phyloP scores from a whole-genome alignment of 2,329 filamentous ascomycete genomes.

The Lasiodiplodia sp. region DNA sequence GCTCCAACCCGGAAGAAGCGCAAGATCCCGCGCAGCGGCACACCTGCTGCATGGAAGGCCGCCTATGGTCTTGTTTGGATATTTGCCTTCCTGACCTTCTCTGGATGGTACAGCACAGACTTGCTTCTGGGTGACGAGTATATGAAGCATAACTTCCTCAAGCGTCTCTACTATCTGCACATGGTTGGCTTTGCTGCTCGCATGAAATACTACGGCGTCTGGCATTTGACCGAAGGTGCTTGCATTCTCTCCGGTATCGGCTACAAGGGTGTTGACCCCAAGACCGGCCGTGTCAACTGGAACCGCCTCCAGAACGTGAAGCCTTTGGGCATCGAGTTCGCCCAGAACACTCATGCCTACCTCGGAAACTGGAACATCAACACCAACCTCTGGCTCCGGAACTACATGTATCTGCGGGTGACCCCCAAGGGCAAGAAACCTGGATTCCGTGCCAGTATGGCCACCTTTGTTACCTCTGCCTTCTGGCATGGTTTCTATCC shows the following conservation, averaged over 20 bases:
- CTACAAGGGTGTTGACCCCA: constrained; percentile 89
- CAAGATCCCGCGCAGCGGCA: constrained; percentile 89
- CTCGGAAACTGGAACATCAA: constrained; percentile 98
- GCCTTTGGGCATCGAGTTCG: constrained; percentile 83
- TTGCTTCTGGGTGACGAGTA: constrained; percentile 72
- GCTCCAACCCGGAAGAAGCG: constrained; percentile 88
- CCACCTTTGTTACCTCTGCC: constrained; percentile 92
- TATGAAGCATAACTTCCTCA: constrained; percentile 71
- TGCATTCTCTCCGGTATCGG: constrained; percentile 94
- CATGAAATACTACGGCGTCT: constrained; percentile 96
- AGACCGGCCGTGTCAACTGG: constrained; percentile 86
- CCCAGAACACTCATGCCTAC: constrained; percentile 92
- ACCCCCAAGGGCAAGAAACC: constrained; percentile 96
- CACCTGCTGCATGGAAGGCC: constrained; percentile 81
- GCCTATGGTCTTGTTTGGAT: constrained; percentile 80
- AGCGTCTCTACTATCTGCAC: constrained; percentile 80
- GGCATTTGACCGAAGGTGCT: constrained; percentile 89
- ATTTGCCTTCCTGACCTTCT: constrained; percentile 75
- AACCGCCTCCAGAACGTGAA: constrained; percentile 89
- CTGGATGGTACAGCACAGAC: constrained; percentile 68
- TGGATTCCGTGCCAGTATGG: constrained; percentile 91
- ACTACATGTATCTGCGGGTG: constrained; percentile 94
- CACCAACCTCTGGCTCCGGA: constrained; percentile 94
- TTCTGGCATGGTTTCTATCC: constrained; percentile 99
- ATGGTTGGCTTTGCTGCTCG: constrained; percentile 83